Percentiles rank a stretch among this genome's conserved stretches.
phyloP scores from a whole-genome alignment of 169 alveolate species.

The Eimeria brunetti region DNA sequence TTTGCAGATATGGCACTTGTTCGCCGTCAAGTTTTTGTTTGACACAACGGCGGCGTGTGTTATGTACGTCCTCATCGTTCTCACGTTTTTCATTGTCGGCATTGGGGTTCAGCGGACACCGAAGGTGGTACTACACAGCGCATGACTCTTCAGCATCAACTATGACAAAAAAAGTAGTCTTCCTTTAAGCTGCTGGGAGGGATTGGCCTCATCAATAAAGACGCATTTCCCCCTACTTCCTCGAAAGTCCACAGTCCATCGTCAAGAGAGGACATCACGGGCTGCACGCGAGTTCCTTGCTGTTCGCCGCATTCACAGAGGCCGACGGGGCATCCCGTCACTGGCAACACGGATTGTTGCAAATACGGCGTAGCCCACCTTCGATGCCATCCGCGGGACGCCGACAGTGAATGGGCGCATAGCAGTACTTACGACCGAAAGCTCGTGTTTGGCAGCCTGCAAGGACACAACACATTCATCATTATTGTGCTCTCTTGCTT shows the following conservation, averaged over 20 bases:
- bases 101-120: slow-evolving; percentile 30
- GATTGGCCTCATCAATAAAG: background rate
- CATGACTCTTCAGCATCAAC: background rate
- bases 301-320: background rate
- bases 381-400: background rate
- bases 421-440: slow-evolving; percentile 3
- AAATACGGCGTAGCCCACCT: background rate
- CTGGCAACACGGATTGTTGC: background rate
- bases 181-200: background rate
- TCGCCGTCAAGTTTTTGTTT: slow-evolving; percentile 60
- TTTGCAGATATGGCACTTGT: slow-evolving; percentile 65
- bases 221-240: background rate
- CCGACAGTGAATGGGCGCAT: background rate
- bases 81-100: background rate
- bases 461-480: background rate
- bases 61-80: slow-evolving; percentile 27
- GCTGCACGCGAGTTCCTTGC: background rate
- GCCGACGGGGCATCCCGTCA: background rate
- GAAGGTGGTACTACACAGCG: background rate
- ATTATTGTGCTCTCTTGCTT: background rate
- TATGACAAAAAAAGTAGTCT: background rate
- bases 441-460: slow-evolving; percentile 68
- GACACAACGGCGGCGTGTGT: slow-evolving; percentile 31
- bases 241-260: background rate
- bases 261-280: background rate